Conservation (phyloP, 345 rosid species). For the Eucalyptus coolabah region DNA sequence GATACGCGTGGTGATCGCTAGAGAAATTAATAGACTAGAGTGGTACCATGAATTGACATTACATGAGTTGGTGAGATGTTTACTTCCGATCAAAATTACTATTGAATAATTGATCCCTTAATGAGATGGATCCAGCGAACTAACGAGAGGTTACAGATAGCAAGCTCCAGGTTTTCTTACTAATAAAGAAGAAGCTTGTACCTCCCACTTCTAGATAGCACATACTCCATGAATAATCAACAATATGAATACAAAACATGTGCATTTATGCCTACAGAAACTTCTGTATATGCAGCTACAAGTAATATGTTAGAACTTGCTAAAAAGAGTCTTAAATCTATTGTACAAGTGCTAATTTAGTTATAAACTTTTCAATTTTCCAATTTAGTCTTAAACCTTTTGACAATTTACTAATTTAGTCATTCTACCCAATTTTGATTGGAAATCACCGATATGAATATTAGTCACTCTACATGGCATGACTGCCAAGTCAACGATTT, state of each 20-base stretch:
- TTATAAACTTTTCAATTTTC: background rate
- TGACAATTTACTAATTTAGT: background rate
- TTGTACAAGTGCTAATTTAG: background rate
- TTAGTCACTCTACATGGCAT: rapidly evolving
- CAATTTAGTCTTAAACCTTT: background rate
- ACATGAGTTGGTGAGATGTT: background rate
- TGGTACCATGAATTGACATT: background rate
- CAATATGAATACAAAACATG: background rate
- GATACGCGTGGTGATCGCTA: background rate
- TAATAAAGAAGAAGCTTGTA: background rate
- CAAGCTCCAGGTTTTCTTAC: background rate
- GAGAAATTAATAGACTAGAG: background rate
- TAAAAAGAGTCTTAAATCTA: background rate
- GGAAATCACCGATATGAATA: background rate
- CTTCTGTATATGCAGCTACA: background rate
- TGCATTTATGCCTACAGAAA: background rate
- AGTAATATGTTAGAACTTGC: background rate
- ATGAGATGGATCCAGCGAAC: background rate
- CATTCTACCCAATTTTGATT: background rate
- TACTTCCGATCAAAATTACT: background rate
- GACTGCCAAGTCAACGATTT: rapidly evolving
- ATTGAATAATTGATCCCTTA: background rate
- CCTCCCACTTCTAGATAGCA: background rate
- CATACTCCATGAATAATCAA: background rate
- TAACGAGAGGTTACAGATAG: background rate